Conservation (phyloP, 306 rosid species). For the Malus sylvestris region DNA sequence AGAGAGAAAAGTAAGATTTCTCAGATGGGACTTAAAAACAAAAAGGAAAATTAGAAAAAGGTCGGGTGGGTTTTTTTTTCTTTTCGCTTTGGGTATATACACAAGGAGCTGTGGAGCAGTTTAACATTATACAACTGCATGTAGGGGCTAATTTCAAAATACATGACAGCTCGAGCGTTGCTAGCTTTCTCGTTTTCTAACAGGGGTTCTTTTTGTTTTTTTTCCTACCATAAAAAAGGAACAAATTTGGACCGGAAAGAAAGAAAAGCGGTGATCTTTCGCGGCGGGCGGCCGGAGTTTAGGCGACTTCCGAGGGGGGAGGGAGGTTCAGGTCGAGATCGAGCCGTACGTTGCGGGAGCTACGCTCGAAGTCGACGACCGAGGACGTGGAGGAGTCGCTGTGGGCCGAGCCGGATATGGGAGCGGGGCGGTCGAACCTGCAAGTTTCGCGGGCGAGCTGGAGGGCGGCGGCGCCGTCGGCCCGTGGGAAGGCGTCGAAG, state of each 20-base stretch:
- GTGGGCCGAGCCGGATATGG: conserved; percentile 3
- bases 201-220: not conserved
- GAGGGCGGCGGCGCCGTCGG: conserved; percentile 14
- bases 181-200: conserved; percentile 1
- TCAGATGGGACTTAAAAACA: conserved; percentile 27
- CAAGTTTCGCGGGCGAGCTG: conserved; percentile 27
- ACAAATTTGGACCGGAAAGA: not conserved
- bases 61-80: not conserved
- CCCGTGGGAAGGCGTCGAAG: conserved; percentile 50
- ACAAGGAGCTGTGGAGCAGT: not conserved
- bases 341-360: conserved; percentile 18
- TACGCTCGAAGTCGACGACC: conserved; percentile 37
- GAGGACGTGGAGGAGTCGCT: conserved; percentile 55
- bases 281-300: not conserved
- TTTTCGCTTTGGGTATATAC: not conserved
- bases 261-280: not conserved
- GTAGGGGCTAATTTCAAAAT: not conserved
- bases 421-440: conserved; percentile 14
- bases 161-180: conserved; percentile 9
- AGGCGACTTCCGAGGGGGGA: conserved; percentile 58
- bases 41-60: not conserved
- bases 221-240: not conserved
- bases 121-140: not conserved
- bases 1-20: conserved; percentile 16
- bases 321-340: conserved; percentile 72